phyloP scores from a whole-genome alignment of 2,329 filamentous ascomycete species.

The Blastomyces parvus region DNA sequence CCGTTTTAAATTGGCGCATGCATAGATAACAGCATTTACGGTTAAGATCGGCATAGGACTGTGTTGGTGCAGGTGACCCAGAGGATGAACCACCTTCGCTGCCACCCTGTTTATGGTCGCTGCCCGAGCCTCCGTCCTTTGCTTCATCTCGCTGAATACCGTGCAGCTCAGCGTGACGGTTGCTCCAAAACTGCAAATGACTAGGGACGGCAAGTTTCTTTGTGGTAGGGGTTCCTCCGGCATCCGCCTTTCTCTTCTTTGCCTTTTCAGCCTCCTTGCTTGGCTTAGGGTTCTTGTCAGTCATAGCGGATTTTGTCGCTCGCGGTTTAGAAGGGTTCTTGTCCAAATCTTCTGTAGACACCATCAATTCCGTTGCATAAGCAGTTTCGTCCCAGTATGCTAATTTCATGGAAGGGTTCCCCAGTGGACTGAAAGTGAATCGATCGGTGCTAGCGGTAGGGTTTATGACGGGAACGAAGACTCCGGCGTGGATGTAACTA shows the following conservation, averaged over 20 bases:
- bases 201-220: conserved; percentile 49
- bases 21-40: conserved; percentile 55
- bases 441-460: conserved; percentile 48
- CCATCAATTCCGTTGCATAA: conserved; percentile 56
- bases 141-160: conserved; percentile 34
- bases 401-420: conserved; percentile 57
- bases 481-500: conserved; percentile 72
- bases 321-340: conserved; percentile 15
- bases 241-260: conserved; percentile 41
- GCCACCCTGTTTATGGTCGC: conserved; percentile 20
- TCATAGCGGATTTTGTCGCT: background rate
- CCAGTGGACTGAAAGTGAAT: conserved; percentile 61
- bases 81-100: conserved; percentile 20
- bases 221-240: conserved; percentile 22
- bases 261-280: conserved; percentile 35
- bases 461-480: conserved; percentile 66
- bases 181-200: conserved; percentile 62
- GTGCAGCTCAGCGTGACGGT: conserved; percentile 59
- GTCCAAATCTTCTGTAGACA: conserved; percentile 46
- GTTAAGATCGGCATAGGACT: conserved; percentile 53
- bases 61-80: conserved; percentile 31
- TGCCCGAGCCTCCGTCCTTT: conserved; percentile 18
- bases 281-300: conserved; percentile 18
- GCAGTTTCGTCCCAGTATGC: conserved; percentile 69
- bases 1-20: conserved; percentile 47